These are phyloP conservation scores for Theileria sp. DNA, from an alignment of 169 alveolate species.

Conservation along the genomic window DNA sequence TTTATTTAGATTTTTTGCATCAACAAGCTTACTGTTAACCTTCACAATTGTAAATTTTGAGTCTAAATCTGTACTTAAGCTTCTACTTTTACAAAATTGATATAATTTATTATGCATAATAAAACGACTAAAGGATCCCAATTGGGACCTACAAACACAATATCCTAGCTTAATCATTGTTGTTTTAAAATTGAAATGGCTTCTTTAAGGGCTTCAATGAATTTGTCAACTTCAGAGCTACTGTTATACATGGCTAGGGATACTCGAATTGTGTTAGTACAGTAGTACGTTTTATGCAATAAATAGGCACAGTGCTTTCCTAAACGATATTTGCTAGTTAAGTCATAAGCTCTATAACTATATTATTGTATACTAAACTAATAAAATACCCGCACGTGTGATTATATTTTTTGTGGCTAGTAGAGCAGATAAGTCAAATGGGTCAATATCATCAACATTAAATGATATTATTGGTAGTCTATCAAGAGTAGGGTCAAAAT, in stretches of 20 bases:
- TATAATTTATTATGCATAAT: neutral
- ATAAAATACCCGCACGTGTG: conserved; percentile 40
- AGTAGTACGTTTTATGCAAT: conserved; percentile 27
- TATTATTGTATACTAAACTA: too few relatives aligned
- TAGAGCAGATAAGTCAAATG: conserved; percentile 47
- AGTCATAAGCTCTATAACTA: too few relatives aligned
- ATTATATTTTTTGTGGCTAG: conserved; percentile 34
- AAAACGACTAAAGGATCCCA: conserved; percentile 15
- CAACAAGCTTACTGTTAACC: conserved; percentile 38
- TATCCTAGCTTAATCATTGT: neutral
- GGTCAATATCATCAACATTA: conserved; percentile 31
- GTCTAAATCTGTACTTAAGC: conserved; percentile 20
- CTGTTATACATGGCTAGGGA: conserved; percentile 62
- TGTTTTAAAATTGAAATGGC: neutral
- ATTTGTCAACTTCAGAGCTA: conserved; percentile 38
- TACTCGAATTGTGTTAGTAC: conserved; percentile 43
- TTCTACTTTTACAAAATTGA: neutral
- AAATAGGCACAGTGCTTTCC: conserved; percentile 66
- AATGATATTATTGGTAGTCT: conserved; percentile 43
- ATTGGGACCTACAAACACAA: neutral
- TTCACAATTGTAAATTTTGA: conserved; percentile 16
- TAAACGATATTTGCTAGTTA: conserved; percentile 3
- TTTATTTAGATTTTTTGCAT: conserved; percentile 43
- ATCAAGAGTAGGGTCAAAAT: neutral
- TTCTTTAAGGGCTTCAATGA: conserved; percentile 31